A percentile compares a stretch with the other conserved stretches of the same genome.
These are phyloP conservation scores for Drechmeria coniospora DNA, from an alignment of 2,329 filamentous ascomycete genomes.

Conservation along the genomic window DNA sequence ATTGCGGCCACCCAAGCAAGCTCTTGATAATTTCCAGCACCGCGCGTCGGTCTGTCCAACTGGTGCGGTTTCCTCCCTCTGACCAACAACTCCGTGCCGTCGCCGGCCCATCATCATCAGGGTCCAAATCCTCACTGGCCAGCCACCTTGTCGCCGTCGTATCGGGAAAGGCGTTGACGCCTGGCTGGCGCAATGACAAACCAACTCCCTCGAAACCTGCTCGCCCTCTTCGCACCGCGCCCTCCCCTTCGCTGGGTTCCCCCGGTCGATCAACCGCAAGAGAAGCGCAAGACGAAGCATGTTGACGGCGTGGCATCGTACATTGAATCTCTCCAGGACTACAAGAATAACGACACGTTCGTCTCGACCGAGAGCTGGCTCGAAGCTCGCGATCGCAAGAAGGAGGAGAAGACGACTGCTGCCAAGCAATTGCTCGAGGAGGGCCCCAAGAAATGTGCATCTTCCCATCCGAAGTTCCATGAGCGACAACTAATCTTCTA, in stretches of 20 bases:
- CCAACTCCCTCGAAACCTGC: slow-evolving; percentile 81
- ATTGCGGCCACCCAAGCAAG: slow-evolving; percentile 1
- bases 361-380: slow-evolving; percentile 85
- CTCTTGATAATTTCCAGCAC: slow-evolving; percentile 8
- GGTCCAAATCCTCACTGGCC: neutral
- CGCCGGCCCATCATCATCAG: neutral
- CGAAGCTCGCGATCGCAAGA: slow-evolving; percentile 70
- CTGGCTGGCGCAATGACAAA: slow-evolving; percentile 57
- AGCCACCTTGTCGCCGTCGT: too few relatives aligned
- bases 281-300: slow-evolving; percentile 60
- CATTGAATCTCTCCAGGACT: slow-evolving; percentile 57
- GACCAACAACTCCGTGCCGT: neutral
- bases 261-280: slow-evolving; percentile 66
- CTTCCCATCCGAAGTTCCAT: slow-evolving; percentile 1
- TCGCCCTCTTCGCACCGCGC: slow-evolving; percentile 88
- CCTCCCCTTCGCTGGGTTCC: slow-evolving; percentile 83
- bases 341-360: slow-evolving; percentile 64
- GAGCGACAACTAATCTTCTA: neutral
- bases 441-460: slow-evolving; percentile 47
- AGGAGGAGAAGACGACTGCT: slow-evolving; percentile 59
- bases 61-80: neutral
- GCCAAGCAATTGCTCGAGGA: slow-evolving; percentile 49
- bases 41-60: neutral
- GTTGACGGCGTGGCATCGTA: slow-evolving; percentile 63
- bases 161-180: slow-evolving; percentile 2